Percentiles rank a stretch among this genome's conserved stretches.
Conservation (phyloP, 257 asterid genomes). For the Solanum piurae region DNA sequence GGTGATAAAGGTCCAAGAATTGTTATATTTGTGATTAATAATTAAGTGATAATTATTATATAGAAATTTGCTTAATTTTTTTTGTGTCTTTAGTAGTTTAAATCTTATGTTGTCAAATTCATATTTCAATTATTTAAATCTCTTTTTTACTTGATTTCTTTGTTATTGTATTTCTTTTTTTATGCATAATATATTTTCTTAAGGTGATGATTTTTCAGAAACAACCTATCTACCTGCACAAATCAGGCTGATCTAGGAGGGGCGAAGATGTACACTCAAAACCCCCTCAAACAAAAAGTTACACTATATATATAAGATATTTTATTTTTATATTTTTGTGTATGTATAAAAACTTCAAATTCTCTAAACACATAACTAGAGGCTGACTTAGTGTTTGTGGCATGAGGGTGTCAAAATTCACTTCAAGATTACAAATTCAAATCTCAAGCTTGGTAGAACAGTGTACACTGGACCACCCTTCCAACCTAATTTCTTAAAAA, state of each 20-base stretch:
- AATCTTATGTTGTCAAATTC: background rate
- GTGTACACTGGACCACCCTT: background rate
- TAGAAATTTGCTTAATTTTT: background rate
- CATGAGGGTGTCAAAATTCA: background rate
- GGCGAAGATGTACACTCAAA: background rate
- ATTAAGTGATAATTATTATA: background rate
- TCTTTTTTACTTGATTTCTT: background rate
- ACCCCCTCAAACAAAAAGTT: no score
- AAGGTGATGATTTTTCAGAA: background rate
- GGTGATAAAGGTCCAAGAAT: background rate
- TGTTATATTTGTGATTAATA: background rate
- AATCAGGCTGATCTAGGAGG: background rate
- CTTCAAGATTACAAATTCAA: background rate
- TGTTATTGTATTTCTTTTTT: no score
- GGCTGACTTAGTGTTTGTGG: no score
- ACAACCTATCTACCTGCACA: background rate
- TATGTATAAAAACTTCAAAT: no score
- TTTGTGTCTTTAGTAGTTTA: background rate
- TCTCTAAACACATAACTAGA: background rate
- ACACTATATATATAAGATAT: no score
- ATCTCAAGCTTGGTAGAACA: background rate
- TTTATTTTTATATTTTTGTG: no score
- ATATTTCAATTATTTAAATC: background rate
- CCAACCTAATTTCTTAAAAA: fast-evolving
- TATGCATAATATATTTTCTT: background rate